Evolutionary conservation across 2,329 filamentous ascomycete genomes (phyloP).

Genomic region (Colletotrichum shisoi): DNA sequence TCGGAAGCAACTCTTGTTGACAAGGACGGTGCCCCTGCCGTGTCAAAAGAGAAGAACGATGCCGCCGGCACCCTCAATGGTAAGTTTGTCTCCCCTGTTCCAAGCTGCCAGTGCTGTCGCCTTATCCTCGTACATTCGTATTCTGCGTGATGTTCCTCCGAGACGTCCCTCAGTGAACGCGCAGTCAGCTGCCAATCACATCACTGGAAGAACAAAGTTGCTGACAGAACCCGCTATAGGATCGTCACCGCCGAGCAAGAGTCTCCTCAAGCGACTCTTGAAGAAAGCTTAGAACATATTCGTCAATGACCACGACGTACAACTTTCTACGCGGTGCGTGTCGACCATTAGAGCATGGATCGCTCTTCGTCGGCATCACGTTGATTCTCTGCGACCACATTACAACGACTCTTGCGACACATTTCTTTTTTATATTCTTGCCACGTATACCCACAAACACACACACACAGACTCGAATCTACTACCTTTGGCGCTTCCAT

Average conservation of each 20-base stretch:
- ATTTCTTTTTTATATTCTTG: too few species aligned
- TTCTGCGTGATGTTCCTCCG: neutral
- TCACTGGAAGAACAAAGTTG: neutral
- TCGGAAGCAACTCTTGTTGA: slow-evolving; percentile 36
- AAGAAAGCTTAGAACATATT: slow-evolving; percentile 22
- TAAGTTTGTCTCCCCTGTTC: neutral
- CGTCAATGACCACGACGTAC: neutral
- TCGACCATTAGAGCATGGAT: neutral
- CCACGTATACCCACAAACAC: neutral
- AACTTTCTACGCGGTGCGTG: neutral
- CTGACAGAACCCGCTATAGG: slow-evolving; percentile 7
- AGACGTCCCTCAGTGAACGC: neutral
- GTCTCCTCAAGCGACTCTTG: slow-evolving; percentile 34
- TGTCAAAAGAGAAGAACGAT: slow-evolving; percentile 34
- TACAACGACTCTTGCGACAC: slow-evolving; percentile 1
- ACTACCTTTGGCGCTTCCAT: neutral
- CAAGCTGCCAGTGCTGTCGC: neutral
- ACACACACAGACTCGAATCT: neutral
- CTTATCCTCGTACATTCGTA: neutral
- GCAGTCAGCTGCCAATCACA: neutral
- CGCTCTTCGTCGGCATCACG: neutral
- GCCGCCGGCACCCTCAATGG: slow-evolving; percentile 10
- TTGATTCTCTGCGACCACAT: neutral
- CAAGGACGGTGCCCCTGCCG: slow-evolving; percentile 25
- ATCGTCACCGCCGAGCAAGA: slow-evolving; percentile 22